These are phyloP conservation scores for Xylaria sp. DNA, from an alignment of 2,329 filamentous ascomycete genomes.

Conservation along the genomic window DNA sequence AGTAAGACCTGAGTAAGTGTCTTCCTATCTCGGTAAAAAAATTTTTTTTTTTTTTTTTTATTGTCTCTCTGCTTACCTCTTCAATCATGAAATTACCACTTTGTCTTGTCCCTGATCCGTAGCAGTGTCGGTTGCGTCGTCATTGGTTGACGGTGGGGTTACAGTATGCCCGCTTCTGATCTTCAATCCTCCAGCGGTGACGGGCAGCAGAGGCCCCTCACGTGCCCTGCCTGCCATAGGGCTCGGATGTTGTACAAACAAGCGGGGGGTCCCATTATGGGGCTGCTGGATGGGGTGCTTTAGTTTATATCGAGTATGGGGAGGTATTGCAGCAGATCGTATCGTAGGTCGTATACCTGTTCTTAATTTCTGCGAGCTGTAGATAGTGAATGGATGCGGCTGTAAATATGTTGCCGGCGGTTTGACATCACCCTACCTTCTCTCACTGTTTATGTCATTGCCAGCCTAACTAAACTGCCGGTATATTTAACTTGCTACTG, in stretches of 20 bases:
- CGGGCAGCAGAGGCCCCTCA: slow-evolving; percentile 45
- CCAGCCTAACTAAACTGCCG: too few relatives aligned
- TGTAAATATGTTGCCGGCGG: slow-evolving; percentile 7
- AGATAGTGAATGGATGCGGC: slow-evolving; percentile 23
- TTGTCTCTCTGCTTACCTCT: too few relatives aligned
- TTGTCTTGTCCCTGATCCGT: background rate
- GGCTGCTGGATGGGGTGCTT: background rate
- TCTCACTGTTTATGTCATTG: background rate
- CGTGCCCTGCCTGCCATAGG: slow-evolving; percentile 37
- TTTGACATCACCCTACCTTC: slow-evolving; percentile 33
- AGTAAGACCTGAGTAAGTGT: background rate
- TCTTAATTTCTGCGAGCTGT: background rate
- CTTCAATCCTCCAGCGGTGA: slow-evolving; percentile 37
- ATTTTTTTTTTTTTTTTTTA: background rate
- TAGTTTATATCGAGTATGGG: background rate
- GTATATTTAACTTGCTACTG: too few relatives aligned
- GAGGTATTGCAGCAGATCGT: slow-evolving; percentile 7
- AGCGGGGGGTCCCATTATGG: slow-evolving; percentile 11
- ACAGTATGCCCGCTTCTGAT: background rate
- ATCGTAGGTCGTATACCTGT: too few relatives aligned
- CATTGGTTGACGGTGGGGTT: background rate
- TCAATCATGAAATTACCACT: too few relatives aligned
- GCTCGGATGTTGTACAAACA: slow-evolving; percentile 33
- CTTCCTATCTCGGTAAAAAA: too few relatives aligned
- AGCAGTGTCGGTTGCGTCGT: background rate